A percentile compares a stretch with the other conserved stretches of the same genome.
Conservation (phyloP, 2,329 filamentous ascomycete genomes). For the Tolypocladium inflatum region DNA sequence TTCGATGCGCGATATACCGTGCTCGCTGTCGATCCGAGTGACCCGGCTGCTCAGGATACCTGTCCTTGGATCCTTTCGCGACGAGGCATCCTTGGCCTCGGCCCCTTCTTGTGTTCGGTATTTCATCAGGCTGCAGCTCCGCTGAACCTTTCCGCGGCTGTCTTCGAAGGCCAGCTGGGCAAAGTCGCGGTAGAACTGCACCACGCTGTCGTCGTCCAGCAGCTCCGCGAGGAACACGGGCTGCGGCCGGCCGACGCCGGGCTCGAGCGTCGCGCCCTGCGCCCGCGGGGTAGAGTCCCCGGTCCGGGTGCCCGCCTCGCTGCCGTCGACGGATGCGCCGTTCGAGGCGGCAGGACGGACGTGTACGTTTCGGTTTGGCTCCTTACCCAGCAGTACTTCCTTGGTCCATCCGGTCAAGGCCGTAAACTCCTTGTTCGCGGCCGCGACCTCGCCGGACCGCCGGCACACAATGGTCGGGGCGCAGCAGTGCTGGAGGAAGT, state of each 20-base stretch:
- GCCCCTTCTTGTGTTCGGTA: conserved; percentile 67
- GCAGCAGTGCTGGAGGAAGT: conserved; percentile 79
- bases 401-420: conserved; percentile 91
- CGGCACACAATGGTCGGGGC: conserved; percentile 89
- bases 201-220: conserved; percentile 84
- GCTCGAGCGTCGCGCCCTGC: conserved; percentile 32
- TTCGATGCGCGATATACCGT: conserved; percentile 73
- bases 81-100: conserved; percentile 27
- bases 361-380: conserved; percentile 82
- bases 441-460: conserved; percentile 87
- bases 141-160: conserved; percentile 73
- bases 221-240: conserved; percentile 88
- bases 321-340: conserved; percentile 21
- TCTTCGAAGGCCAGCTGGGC: conserved; percentile 87
- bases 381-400: conserved; percentile 77
- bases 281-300: conserved; percentile 42
- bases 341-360: conserved; percentile 33
- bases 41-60: conserved; percentile 50
- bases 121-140: conserved; percentile 78
- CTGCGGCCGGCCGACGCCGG: conserved; percentile 46
- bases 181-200: conserved; percentile 95
- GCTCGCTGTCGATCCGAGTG: conserved; percentile 57
- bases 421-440: conserved; percentile 94
- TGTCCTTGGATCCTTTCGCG: conserved; percentile 32
- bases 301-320: conserved; percentile 19